Evolutionary conservation across 768 basidiomycete genomes (phyloP).

Genomic region (Albatrellus ellisii): DNA sequence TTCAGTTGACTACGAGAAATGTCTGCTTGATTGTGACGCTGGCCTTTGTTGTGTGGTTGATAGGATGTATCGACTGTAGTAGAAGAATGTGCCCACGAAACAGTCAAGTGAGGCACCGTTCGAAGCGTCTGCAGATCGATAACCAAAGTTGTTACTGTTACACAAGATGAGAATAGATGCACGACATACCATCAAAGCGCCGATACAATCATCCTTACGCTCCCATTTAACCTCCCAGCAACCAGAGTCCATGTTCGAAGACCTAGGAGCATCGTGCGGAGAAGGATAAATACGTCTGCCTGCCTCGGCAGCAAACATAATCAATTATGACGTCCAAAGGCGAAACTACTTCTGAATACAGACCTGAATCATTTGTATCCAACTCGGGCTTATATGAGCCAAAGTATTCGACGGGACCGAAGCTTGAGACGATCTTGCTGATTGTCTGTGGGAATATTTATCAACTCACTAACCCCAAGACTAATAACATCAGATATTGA

Average conservation of each 20-base stretch:
- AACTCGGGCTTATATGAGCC: slow-evolving; percentile 16
- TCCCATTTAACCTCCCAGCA: slow-evolving; percentile 77
- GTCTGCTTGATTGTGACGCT: no score
- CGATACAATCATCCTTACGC: slow-evolving; percentile 62
- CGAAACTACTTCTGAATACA: no score
- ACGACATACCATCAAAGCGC: slow-evolving; percentile 50
- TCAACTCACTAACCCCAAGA: neutral
- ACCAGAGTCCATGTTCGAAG: slow-evolving; percentile 37
- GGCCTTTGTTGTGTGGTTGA: neutral
- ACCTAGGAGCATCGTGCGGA: slow-evolving; percentile 48
- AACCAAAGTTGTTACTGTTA: no score
- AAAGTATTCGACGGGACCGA: slow-evolving; percentile 55
- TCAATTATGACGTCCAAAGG: no score
- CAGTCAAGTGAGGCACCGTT: slow-evolving; percentile 53
- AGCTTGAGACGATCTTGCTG: slow-evolving; percentile 36
- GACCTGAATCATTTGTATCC: neutral
- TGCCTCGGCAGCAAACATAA: neutral
- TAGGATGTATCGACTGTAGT: neutral
- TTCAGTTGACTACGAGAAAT: no score
- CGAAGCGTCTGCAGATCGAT: slow-evolving; percentile 56
- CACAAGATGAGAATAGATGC: neutral
- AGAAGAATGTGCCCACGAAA: slow-evolving; percentile 61
- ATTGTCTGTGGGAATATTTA: slow-evolving; percentile 28
- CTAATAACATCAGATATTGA: slow-evolving; percentile 10
- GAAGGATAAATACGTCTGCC: no score